Percentiles rank a stretch among this genome's conserved stretches.
phyloP scores from a whole-genome alignment of 2,329 filamentous ascomycete genomes.

The Xylariaceae sp. region DNA sequence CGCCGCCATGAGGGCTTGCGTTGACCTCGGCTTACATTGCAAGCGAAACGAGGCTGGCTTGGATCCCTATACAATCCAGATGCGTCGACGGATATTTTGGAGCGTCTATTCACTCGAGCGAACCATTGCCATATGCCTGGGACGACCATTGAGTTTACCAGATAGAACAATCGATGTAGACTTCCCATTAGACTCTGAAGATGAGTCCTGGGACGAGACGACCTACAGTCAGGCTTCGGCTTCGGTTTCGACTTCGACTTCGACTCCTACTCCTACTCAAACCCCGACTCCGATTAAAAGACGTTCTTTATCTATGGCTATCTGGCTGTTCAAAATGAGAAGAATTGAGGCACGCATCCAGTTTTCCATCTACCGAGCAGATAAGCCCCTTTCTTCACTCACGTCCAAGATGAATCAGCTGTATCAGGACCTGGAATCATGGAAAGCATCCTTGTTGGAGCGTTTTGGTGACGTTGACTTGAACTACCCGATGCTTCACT shows the following conservation, averaged over 20 bases:
- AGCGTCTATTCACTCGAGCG: conserved; percentile 46
- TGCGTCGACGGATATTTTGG: conserved; percentile 46
- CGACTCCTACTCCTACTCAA: too few relatives aligned
- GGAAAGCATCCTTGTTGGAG: conserved; percentile 37
- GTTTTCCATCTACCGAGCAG: conserved; percentile 46
- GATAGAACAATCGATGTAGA: conserved; percentile 47
- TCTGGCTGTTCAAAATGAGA: conserved; percentile 41
- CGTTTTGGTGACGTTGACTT: conserved; percentile 35
- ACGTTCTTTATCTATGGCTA: conserved; percentile 36
- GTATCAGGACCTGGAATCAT: conserved; percentile 41
- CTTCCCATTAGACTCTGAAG: conserved; percentile 36
- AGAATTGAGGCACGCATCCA: conserved; percentile 45
- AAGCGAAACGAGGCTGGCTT: conserved; percentile 41
- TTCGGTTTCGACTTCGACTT: too few relatives aligned
- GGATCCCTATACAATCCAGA: conserved; percentile 38
- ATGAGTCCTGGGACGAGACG: conserved; percentile 13
- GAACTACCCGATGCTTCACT: conserved; percentile 45
- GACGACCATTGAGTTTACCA: conserved; percentile 44
- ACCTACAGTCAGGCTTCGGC: not conserved
- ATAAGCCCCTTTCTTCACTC: conserved; percentile 39
- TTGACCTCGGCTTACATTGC: conserved; percentile 42
- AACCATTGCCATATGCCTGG: conserved; percentile 45
- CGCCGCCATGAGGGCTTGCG: conserved; percentile 47
- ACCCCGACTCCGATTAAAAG: conserved; percentile 2
- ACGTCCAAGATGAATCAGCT: conserved; percentile 43